These are phyloP conservation scores for Thermothelomyces thermophilus DNA, from an alignment of 2,329 filamentous ascomycete species.

Conservation along the genomic window DNA sequence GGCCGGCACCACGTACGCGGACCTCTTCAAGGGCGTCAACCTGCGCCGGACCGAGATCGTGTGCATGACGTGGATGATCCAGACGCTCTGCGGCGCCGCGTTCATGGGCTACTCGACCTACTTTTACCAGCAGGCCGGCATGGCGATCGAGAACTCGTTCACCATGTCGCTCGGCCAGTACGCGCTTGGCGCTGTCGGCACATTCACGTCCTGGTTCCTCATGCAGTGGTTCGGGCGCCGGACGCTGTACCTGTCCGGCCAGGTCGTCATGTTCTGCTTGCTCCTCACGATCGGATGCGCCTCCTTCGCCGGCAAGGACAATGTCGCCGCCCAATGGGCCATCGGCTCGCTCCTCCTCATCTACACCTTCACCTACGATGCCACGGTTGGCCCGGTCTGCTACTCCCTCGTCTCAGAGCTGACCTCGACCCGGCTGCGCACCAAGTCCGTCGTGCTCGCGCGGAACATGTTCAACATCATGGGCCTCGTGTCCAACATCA, in stretches of 20 bases:
- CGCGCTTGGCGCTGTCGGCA: conserved; percentile 37
- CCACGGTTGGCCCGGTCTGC: conserved; percentile 25
- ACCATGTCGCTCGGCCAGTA: conserved; percentile 35
- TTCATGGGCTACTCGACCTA: conserved; percentile 39
- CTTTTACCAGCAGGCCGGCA: conserved; percentile 35
- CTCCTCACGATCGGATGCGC: conserved; percentile 35
- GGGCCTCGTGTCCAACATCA: conserved; percentile 21
- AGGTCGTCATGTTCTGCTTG: conserved; percentile 34
- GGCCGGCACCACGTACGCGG: conserved; percentile 40
- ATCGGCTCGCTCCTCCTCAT: conserved; percentile 22
- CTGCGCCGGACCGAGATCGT: conserved; percentile 49
- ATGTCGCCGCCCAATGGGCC: conserved; percentile 9
- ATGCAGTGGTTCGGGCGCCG: conserved; percentile 27
- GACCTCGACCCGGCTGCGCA: conserved; percentile 22
- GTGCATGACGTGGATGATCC: conserved; percentile 42
- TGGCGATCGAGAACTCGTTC: conserved; percentile 29
- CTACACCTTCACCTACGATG: conserved; percentile 24
- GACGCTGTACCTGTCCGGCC: conserved; percentile 34
- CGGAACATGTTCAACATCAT: conserved; percentile 21
- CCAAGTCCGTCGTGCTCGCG: conserved; percentile 21
- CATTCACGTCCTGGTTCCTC: conserved; percentile 38
- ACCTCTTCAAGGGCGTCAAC: conserved; percentile 48
- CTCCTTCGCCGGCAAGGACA: conserved; percentile 7
- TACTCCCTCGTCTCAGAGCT: conserved; percentile 26
- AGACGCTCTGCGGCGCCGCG: conserved; percentile 42